Percentiles rank a stretch among this genome's conserved stretches.
phyloP scores from a whole-genome alignment of 805 yeast genomes.

The Tetrapisispora taiwanensis region DNA sequence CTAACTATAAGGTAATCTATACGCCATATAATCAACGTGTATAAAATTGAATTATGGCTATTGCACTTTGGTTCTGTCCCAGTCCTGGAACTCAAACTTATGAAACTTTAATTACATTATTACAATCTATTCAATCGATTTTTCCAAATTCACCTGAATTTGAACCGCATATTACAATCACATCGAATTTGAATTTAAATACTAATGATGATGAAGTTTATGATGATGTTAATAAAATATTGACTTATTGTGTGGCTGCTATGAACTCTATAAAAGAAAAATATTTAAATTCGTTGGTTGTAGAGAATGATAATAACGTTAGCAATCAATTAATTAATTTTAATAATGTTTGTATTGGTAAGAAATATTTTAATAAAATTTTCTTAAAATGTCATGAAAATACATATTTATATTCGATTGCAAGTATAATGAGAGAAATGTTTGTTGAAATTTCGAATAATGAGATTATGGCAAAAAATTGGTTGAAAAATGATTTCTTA shows the following conservation, averaged over 20 bases:
- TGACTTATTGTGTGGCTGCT: constrained; percentile 48
- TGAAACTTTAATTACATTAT: constrained; percentile 48
- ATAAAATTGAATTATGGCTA: constrained; percentile 29
- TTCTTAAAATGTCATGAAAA: constrained; percentile 21
- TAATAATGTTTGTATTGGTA: constrained; percentile 19
- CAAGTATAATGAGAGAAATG: constrained; percentile 43
- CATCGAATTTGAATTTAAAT: constrained; percentile 46
- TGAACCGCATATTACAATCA: constrained; percentile 70
- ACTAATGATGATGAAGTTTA: constrained; percentile 19
- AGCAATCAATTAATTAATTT: constrained; percentile 15
- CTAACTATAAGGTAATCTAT: too few species aligned
- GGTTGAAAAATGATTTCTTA: constrained; percentile 48
- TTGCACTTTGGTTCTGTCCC: constrained; percentile 74
- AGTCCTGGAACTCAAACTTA: constrained; percentile 40
- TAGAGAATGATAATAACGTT: constrained; percentile 1
- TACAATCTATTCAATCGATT: constrained; percentile 56
- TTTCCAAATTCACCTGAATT: constrained; percentile 61
- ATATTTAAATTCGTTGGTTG: constrained; percentile 9
- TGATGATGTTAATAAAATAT: constrained; percentile 50
- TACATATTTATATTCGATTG: constrained; percentile 28
- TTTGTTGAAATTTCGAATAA: constrained; percentile 32
- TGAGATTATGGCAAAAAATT: constrained; percentile 38
- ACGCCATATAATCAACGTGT: too few species aligned
- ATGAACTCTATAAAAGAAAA: constrained; percentile 29
- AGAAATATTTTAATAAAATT: constrained; percentile 22